Evolutionary conservation across 495 filamentous ascomycete genomes (phyloP).

Genomic region (Xanthoparmelia taractica): DNA sequence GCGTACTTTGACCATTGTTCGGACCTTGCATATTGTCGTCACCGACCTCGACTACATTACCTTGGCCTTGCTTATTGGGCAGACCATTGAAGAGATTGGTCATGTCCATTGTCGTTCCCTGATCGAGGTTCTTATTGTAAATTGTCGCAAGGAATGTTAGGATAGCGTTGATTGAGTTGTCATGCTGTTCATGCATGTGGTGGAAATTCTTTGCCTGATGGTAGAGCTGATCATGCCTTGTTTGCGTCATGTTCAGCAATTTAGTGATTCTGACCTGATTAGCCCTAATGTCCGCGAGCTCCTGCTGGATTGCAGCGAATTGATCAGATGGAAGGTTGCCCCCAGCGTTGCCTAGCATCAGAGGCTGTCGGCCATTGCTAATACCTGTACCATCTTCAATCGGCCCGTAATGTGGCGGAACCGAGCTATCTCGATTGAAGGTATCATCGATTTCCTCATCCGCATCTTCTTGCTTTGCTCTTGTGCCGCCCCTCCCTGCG

Average conservation of each 20-base stretch:
- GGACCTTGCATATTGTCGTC: conserved; percentile 45
- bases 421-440: conserved; percentile 30
- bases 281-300: conserved; percentile 71
- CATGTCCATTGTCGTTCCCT: conserved; percentile 53
- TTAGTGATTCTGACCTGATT: conserved; percentile 77
- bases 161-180: conserved; percentile 97
- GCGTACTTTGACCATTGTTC: conserved; percentile 29
- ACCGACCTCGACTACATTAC: conserved; percentile 67
- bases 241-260: conserved; percentile 66
- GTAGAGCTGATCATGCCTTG: conserved; percentile 82
- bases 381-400: conserved; percentile 17
- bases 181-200: conserved; percentile 85
- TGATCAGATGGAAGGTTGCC: conserved; percentile 64
- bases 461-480: conserved; percentile 63
- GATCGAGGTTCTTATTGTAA: conserved; percentile 71
- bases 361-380: conserved; percentile 27
- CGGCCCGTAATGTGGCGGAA: conserved; percentile 33
- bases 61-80: conserved; percentile 50
- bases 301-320: conserved; percentile 63
- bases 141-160: conserved; percentile 94
- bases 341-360: conserved; percentile 37
- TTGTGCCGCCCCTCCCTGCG: conserved; percentile 38
- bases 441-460: conserved; percentile 62
- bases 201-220: conserved; percentile 87
- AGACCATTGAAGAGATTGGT: conserved; percentile 67